Conservation (phyloP, 768 basidiomycete species). For the Mycena olivaceomarginata region DNA sequence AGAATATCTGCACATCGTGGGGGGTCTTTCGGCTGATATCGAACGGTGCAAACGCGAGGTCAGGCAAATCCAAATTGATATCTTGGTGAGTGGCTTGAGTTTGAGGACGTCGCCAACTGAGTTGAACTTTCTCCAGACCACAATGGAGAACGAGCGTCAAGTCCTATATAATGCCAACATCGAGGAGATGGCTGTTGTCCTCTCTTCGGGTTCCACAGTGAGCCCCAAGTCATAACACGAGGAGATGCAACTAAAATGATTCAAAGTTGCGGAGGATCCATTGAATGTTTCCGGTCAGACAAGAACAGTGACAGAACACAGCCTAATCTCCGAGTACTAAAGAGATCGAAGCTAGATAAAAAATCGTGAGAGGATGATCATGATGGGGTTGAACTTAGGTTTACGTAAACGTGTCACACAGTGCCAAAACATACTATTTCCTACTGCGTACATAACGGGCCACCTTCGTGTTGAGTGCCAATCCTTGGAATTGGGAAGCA, state of each 20-base stretch:
- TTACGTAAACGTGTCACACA: no score
- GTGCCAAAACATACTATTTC: no score
- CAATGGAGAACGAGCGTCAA: conserved; percentile 8
- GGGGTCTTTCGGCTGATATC: not conserved
- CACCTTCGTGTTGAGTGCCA: no score
- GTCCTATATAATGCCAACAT: conserved; percentile 18
- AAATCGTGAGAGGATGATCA: no score
- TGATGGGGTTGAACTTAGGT: no score
- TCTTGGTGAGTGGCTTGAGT: not conserved
- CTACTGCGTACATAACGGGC: no score
- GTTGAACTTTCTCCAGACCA: conserved; percentile 10
- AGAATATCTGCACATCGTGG: conserved; percentile 27
- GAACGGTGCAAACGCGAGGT: conserved; percentile 21
- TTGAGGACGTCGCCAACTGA: not conserved
- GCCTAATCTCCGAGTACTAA: no score
- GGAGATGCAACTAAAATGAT: not conserved
- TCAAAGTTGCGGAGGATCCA: not conserved
- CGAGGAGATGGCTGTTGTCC: conserved; percentile 17
- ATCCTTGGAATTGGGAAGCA: no score
- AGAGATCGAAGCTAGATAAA: no score
- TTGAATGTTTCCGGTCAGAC: no score
- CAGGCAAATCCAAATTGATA: conserved; percentile 23
- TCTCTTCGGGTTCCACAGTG: conserved; percentile 15
- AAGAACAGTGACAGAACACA: no score
- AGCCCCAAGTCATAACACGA: not conserved